Evolutionary conservation across 2,329 filamentous ascomycete species (phyloP).

Genomic region (Fusarium palustre): DNA sequence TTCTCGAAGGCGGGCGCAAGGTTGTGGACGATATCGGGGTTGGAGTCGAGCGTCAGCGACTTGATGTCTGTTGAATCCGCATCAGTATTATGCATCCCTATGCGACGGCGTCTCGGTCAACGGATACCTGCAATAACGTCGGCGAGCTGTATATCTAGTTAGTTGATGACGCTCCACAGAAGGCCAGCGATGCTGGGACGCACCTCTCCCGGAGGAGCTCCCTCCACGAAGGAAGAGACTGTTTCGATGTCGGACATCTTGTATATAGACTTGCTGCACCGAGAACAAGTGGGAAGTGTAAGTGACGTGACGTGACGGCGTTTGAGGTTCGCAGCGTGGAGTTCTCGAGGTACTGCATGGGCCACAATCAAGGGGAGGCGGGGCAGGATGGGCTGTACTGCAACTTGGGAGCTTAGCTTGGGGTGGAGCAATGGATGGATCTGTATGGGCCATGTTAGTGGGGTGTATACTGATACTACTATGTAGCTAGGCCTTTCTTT

Average conservation of each 20-base stretch:
- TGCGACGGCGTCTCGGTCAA: background rate
- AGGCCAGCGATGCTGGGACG: slow-evolving; percentile 45
- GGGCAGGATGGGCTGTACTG: slow-evolving; percentile 34
- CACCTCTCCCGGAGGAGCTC: slow-evolving; percentile 97
- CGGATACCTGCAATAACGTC: slow-evolving; percentile 85
- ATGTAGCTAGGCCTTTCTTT: too few species aligned
- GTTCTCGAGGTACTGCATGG: slow-evolving; percentile 34
- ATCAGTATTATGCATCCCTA: slow-evolving; percentile 35
- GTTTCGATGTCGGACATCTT: slow-evolving; percentile 56
- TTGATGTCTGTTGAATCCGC: slow-evolving; percentile 79
- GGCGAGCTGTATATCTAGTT: slow-evolving; percentile 70
- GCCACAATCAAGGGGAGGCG: slow-evolving; percentile 38
- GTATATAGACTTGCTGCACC: slow-evolving; percentile 19
- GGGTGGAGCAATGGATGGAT: slow-evolving; percentile 37
- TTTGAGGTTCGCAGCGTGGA: slow-evolving; percentile 38
- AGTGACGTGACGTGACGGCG: slow-evolving; percentile 23
- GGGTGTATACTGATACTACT: slow-evolving; percentile 6
- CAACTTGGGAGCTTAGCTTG: slow-evolving; percentile 34
- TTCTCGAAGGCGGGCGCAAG: slow-evolving; percentile 87
- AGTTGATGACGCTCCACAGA: slow-evolving; percentile 46
- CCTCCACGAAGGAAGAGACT: slow-evolving; percentile 89
- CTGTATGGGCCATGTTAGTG: slow-evolving; percentile 20
- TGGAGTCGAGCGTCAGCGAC: slow-evolving; percentile 77
- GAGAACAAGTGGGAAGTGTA: slow-evolving; percentile 5
- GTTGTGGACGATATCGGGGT: slow-evolving; percentile 74